Base-by-base conservation (phyloP, 2,329 filamentous ascomycete genomes). In the Epichloe aotearoae region DNA sequence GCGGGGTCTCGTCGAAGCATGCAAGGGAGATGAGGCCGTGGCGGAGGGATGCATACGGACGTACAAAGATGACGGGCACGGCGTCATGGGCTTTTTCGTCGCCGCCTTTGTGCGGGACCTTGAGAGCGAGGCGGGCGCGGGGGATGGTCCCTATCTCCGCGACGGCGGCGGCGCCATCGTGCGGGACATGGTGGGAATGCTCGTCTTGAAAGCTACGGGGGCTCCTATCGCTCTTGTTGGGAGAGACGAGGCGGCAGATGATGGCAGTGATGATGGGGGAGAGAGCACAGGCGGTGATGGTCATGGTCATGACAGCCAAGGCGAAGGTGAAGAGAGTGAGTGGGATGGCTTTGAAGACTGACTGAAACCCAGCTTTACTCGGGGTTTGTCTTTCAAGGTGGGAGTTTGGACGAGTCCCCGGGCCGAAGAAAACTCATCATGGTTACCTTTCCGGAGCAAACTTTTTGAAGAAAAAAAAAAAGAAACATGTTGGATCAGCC, bases 51-150 rank as follows among this genome's bases (percentile, higher is more conserved):
- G 89, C 61, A 84, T 96, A 51, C 75, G 91, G 52, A 87, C 88
- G 34, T 83, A 86, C 65, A 86, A 90, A 58, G 86, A 81, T 26
- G 88, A 91, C 58, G 83, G 82, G 10, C 79, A 85, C 55, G 88
- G 89, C 0, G 86, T 90, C 1, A 95, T 96, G 79, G 91, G 93
- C 0, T 97, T 98, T 67, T 98, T 98, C 59, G 86, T 96, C 19
- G 88, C 82, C n/a, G 88, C 77, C 0, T 95, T 98, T 66, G 76
- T 88, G 3, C 62, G 65, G 36, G 62, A 59, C 26, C 50, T 46
- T 37, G 53, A 46, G 30, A 50, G 48, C 10, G 50, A 30, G 2
- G 50, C 41, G 6, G 52, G 12, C 40, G 52, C 50, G 11, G 54
- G 54, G 50, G 41, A 79, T 53, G 77, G 73, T 45, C 76, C 77